Conservation (phyloP, 331 rosid species). For the Rhamnella rubrinervis region DNA sequence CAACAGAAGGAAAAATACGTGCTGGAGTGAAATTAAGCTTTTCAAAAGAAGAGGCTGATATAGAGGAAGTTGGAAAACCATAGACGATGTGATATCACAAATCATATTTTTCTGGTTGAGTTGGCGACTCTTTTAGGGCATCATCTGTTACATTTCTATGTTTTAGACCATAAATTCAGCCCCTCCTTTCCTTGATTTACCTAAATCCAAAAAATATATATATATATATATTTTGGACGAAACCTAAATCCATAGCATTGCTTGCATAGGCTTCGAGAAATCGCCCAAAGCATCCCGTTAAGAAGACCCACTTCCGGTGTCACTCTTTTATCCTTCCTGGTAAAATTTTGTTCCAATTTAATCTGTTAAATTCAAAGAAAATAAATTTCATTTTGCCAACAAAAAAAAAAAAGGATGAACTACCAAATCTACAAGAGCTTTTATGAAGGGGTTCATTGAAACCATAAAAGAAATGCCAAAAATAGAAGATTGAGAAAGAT, state of each 20-base stretch:
- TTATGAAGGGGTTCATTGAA: too few relatives aligned
- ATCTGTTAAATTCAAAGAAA: background rate
- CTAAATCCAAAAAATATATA: slow-evolving; percentile 1
- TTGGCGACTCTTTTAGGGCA: too few relatives aligned
- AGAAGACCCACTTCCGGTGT: slow-evolving; percentile 47
- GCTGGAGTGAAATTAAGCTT: too few relatives aligned
- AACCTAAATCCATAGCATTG: background rate
- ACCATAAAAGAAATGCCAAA: too few relatives aligned
- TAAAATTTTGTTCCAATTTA: background rate
- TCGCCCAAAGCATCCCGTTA: background rate
- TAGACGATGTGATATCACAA: too few relatives aligned
- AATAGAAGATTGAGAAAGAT: too few relatives aligned
- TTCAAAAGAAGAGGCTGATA: too few relatives aligned
- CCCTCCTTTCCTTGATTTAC: background rate
- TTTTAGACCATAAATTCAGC: slow-evolving; percentile 58
- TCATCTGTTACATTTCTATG: slow-evolving; percentile 2
- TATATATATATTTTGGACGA: too few relatives aligned
- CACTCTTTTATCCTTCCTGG: background rate
- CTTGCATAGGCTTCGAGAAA: background rate
- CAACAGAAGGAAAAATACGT: too few relatives aligned
- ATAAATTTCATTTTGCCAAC: slow-evolving; percentile 22
- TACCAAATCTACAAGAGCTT: too few relatives aligned
- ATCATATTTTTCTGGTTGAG: too few relatives aligned
- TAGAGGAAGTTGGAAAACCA: too few relatives aligned
- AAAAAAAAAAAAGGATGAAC: background rate